Percentiles rank a stretch among this genome's conserved stretches.
Conservation (phyloP, 345 rosid species). For the Crucihimalaya himalaica region DNA sequence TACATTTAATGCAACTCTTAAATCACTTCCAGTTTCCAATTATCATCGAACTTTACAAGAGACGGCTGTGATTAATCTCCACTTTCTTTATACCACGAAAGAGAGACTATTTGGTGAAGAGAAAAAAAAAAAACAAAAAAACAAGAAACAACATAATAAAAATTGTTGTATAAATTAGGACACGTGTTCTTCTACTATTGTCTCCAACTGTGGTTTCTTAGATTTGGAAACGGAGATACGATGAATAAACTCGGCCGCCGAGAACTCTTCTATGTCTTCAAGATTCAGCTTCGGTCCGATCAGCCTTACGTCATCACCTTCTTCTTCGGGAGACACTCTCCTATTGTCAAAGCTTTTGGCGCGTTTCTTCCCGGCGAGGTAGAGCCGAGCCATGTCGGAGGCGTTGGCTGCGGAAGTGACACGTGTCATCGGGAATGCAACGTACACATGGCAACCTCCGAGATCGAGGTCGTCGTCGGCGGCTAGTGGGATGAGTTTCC, state of each 20-base stretch:
- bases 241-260: constrained; percentile 52
- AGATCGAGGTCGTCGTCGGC: constrained; percentile 79
- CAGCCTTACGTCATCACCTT: constrained; percentile 5
- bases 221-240: constrained; percentile 68
- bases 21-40: constrained; percentile 2
- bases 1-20: background rate
- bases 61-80: background rate
- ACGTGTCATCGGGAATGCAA: constrained; percentile 73
- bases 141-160: background rate
- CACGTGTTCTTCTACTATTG: constrained; percentile 60
- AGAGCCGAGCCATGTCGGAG: constrained; percentile 64
- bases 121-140: background rate
- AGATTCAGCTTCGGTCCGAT: constrained; percentile 45
- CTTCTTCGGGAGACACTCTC: constrained; percentile 42
- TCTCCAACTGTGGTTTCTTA: constrained; percentile 75
- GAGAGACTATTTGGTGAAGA: background rate
- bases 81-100: constrained; percentile 5
- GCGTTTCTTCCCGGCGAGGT: constrained; percentile 46
- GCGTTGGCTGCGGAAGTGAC: constrained; percentile 55
- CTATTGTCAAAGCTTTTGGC: constrained; percentile 35
- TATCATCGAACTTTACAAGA: background rate
- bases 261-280: constrained; percentile 64
- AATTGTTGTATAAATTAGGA: background rate
- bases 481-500: constrained; percentile 61
- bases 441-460: constrained; percentile 47